These are phyloP conservation scores for Penicillium freii DNA, from an alignment of 2,329 filamentous ascomycete genomes.

Conservation along the genomic window DNA sequence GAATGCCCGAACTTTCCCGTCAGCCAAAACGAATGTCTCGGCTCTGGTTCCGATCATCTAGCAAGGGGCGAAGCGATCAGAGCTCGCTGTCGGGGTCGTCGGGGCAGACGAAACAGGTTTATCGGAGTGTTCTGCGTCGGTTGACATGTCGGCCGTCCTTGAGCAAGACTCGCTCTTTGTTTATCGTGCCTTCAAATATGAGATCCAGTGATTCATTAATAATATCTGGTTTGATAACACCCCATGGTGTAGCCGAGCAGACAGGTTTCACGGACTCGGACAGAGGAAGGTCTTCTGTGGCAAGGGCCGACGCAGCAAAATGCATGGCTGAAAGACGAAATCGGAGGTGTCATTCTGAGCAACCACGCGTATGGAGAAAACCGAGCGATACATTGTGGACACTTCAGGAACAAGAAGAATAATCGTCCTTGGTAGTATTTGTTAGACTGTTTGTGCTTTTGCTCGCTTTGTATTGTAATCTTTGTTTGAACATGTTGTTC, in stretches of 20 bases:
- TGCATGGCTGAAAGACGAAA: slow-evolving; percentile 28
- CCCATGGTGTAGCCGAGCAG: neutral
- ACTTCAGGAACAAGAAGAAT: slow-evolving; percentile 31
- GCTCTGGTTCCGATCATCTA: slow-evolving; percentile 24
- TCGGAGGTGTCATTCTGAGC: slow-evolving; percentile 40
- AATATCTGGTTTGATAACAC: slow-evolving; percentile 25
- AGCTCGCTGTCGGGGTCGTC: slow-evolving; percentile 5
- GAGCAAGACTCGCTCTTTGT: slow-evolving; percentile 33
- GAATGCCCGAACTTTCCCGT: slow-evolving; percentile 36
- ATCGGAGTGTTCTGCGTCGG: slow-evolving; percentile 26
- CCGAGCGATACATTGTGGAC: slow-evolving; percentile 39
- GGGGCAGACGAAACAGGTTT: slow-evolving; percentile 15
- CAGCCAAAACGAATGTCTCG: slow-evolving; percentile 21
- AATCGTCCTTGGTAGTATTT: neutral
- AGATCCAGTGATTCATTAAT: slow-evolving; percentile 17
- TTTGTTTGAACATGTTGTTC: neutral
- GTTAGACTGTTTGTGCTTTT: neutral
- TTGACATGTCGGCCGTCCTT: slow-evolving; percentile 33
- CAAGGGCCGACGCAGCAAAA: slow-evolving; percentile 8
- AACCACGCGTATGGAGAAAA: slow-evolving; percentile 38
- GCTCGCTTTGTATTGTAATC: neutral
- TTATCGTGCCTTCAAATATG: slow-evolving; percentile 29
- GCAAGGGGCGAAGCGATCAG: neutral
- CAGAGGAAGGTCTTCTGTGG: neutral
- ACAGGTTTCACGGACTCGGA: slow-evolving; percentile 4